Evolutionary conservation across 2,329 filamentous ascomycete genomes (phyloP).

Genomic region (Colletotrichum sp.): DNA sequence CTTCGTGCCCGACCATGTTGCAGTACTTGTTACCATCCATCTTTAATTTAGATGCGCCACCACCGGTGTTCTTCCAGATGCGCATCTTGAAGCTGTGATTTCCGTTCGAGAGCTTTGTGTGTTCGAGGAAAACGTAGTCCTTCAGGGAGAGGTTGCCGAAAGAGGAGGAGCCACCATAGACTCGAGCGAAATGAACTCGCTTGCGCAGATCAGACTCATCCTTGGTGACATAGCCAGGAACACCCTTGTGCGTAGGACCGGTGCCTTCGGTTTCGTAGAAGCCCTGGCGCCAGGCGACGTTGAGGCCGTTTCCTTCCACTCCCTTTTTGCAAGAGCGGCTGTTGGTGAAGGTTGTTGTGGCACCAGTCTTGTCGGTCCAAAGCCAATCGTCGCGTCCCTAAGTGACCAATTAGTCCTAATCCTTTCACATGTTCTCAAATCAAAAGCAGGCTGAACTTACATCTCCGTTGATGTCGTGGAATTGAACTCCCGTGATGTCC

Average conservation of each 20-base stretch:
- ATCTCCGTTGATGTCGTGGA: not conserved
- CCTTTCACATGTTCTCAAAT: not conserved
- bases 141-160: not conserved
- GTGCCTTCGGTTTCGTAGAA: not conserved
- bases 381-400: slow-evolving; percentile 27
- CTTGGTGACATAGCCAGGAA: not conserved
- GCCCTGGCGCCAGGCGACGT: slow-evolving; percentile 26
- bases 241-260: not conserved
- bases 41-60: not conserved
- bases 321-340: not conserved
- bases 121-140: not conserved
- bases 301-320: slow-evolving; percentile 28
- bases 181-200: not conserved
- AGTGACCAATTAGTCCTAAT: fast-evolving
- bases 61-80: not conserved
- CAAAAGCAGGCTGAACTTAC: not conserved
- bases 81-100: not conserved
- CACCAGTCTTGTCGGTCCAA: slow-evolving; percentile 24
- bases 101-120: not conserved
- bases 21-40: not conserved
- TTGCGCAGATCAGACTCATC: not conserved
- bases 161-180: not conserved
- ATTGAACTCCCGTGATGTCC: not conserved
- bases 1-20: not conserved
- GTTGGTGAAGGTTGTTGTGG: slow-evolving; percentile 27